Evolutionary conservation across 306 rosid genomes (phyloP).

Genomic region (Dalbergia cultrata): DNA sequence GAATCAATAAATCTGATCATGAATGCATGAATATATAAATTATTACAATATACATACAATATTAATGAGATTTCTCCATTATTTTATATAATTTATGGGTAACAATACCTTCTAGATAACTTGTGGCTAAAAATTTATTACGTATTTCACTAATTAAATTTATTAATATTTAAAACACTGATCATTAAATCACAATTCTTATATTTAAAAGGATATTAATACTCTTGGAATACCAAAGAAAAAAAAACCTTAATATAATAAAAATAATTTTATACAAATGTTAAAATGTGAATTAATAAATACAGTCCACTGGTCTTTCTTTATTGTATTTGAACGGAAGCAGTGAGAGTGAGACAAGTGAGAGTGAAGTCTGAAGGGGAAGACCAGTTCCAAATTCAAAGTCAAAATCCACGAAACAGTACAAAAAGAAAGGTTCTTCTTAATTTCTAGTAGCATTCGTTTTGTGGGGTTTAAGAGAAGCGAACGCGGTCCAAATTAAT

Average conservation of each 20-base stretch:
- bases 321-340: not conserved
- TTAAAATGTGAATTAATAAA: not conserved
- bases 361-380: not conserved
- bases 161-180: too few relatives aligned
- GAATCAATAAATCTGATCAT: not conserved
- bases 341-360: slow-evolving; percentile 29
- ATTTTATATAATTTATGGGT: too few relatives aligned
- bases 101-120: too few relatives aligned
- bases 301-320: not conserved
- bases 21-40: not conserved
- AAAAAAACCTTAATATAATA: too few relatives aligned
- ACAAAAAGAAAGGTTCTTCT: slow-evolving; percentile 37
- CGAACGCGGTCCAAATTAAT: slow-evolving; percentile 50
- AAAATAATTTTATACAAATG: too few relatives aligned
- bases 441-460: not conserved
- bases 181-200: too few relatives aligned
- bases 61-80: too few relatives aligned
- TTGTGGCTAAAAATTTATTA: too few relatives aligned
- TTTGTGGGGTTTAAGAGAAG: slow-evolving; percentile 13
- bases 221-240: too few relatives aligned
- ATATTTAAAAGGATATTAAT: too few relatives aligned
- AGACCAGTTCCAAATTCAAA: slow-evolving; percentile 59
- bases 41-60: too few relatives aligned
- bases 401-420: slow-evolving; percentile 45
- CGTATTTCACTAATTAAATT: too few relatives aligned